A percentile compares a stretch with the other conserved stretches of the same genome.
Evolutionary conservation across 2,329 filamentous ascomycete species (phyloP).

Genomic region (Lecanicillium sp.): DNA sequence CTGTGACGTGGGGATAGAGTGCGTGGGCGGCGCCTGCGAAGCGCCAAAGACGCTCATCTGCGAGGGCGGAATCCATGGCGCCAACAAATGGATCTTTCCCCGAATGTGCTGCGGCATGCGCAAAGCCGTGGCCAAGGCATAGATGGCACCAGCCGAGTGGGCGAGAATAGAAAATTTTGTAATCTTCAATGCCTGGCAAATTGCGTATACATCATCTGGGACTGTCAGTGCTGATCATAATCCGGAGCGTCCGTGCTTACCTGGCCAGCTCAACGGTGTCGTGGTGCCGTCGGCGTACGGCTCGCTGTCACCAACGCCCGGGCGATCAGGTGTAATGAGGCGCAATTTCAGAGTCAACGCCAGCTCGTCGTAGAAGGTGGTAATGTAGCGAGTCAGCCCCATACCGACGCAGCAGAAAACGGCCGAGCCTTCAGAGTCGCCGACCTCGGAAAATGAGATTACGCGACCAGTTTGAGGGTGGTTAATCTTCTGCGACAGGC

Average conservation of each 20-base stretch:
- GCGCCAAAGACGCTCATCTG: conserved; percentile 76
- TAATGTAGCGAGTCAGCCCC: conserved; percentile 93
- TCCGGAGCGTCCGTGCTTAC: conserved; percentile 44
- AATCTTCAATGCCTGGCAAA: conserved; percentile 86
- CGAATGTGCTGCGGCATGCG: conserved; percentile 95
- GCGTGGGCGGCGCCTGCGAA: conserved; percentile 70
- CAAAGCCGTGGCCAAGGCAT: conserved; percentile 88
- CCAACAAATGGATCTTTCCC: conserved; percentile 86
- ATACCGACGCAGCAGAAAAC: conserved; percentile 97
- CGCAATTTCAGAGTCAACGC: conserved; percentile 82
- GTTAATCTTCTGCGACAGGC: conserved; percentile 79
- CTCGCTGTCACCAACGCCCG: conserved; percentile 89
- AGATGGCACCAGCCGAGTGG: conserved; percentile 96
- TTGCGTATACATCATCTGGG: conserved; percentile 76
- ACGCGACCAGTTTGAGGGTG: conserved; percentile 80
- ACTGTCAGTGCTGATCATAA: conserved; percentile 22
- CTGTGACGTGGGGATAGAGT: conserved; percentile 85
- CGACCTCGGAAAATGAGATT: conserved; percentile 95
- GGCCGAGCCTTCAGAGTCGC: conserved; percentile 82
- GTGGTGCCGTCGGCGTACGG: conserved; percentile 73
- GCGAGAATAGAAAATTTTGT: conserved; percentile 94
- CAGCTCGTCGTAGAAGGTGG: conserved; percentile 94
- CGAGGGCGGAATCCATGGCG: conserved; percentile 95
- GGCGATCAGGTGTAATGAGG: conserved; percentile 88
- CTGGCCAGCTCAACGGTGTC: conserved; percentile 89